A percentile compares a stretch with the other conserved stretches of the same genome.
These are phyloP conservation scores for Sordariomycetes sp. DNA, from an alignment of 2,329 filamentous ascomycete species.

Conservation along the genomic window DNA sequence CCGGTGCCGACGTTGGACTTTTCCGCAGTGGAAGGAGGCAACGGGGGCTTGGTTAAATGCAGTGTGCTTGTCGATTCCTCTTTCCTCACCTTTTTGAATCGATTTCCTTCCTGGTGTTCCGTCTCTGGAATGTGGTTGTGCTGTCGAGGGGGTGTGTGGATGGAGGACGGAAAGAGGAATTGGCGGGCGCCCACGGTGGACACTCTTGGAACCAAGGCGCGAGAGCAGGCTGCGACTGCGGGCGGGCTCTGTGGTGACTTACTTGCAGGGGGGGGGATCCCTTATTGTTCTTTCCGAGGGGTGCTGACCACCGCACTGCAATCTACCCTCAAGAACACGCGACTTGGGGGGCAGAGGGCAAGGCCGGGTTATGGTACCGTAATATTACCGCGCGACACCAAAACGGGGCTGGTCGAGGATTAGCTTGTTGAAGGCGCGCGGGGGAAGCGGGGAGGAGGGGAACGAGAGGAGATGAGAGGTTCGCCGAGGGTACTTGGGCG, in stretches of 20 bases:
- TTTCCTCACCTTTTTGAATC: neutral
- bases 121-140: slow-evolving; percentile 4
- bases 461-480: neutral
- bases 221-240: neutral
- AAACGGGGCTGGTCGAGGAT: neutral
- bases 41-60: slow-evolving; percentile 14
- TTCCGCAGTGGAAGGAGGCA: slow-evolving; percentile 25
- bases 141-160: neutral
- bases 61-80: slow-evolving; percentile 1
- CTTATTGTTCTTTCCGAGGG: neutral
- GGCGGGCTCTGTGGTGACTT: neutral
- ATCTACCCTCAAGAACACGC: neutral
- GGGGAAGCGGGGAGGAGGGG: neutral
- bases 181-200: neutral
- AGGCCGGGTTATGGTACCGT: neutral
- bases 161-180: neutral
- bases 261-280: neutral
- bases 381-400: neutral
- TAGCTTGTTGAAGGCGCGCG: neutral
- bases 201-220: neutral
- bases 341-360: neutral
- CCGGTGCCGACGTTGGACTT: slow-evolving; percentile 8
- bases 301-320: neutral
- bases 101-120: neutral
- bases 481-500: neutral